Evolutionary conservation across 768 basidiomycete species (phyloP).

Genomic region (Russula ochroleuca): DNA sequence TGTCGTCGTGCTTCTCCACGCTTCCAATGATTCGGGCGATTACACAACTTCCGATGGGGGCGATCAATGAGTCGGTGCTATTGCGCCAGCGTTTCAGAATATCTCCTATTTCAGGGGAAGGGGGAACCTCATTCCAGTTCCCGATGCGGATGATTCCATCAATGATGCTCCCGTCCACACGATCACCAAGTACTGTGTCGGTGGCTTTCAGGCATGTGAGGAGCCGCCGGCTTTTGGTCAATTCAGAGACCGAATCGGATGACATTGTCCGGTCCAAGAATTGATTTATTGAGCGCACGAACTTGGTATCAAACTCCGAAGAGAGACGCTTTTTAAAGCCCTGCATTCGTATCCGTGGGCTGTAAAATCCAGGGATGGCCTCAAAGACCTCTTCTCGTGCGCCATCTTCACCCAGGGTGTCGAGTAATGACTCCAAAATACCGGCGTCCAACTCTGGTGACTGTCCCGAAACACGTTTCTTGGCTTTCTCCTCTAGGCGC

Average conservation of each 20-base stretch:
- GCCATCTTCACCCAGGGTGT: not conserved
- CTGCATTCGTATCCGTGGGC: not conserved
- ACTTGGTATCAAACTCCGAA: accelerated
- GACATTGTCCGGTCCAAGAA: constrained; percentile 3
- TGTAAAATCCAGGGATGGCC: not conserved
- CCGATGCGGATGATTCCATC: no score
- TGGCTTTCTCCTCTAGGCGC: no score
- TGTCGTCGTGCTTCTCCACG: not conserved
- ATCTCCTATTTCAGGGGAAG: not conserved
- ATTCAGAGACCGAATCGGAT: not conserved
- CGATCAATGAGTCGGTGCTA: not conserved
- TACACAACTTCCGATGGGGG: not conserved
- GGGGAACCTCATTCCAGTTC: not conserved
- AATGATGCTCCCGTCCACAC: no score
- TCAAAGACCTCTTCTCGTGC: not conserved
- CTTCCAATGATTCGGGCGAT: not conserved
- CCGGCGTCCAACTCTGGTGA: not conserved
- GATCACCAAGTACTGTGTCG: not conserved
- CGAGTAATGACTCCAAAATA: not conserved
- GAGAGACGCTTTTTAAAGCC: no score
- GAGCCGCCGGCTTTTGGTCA: not conserved
- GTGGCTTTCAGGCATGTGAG: not conserved
- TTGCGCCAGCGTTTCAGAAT: not conserved
- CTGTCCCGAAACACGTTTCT: not conserved
- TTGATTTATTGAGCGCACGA: not conserved